Percentiles rank a stretch among this genome's conserved stretches.
Evolutionary conservation across 306 rosid genomes (phyloP).

Genomic region (Astragalus glycyphyllos): DNA sequence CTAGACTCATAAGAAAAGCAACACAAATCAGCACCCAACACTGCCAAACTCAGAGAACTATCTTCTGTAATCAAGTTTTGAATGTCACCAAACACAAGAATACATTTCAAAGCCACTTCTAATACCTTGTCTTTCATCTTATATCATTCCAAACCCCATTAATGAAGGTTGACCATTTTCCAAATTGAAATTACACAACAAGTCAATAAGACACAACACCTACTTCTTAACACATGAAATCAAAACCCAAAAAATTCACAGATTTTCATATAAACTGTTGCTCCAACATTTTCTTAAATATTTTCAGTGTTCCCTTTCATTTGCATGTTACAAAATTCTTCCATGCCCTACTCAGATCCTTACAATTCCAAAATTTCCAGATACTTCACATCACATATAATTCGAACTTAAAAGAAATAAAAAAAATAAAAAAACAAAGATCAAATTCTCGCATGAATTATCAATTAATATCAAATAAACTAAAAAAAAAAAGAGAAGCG

Average conservation of each 20-base stretch:
- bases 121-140: neutral
- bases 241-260: conserved; percentile 6
- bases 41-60: conserved; percentile 7
- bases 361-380: conserved; percentile 7
- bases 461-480: neutral
- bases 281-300: too few relatives aligned
- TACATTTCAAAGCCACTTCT: conserved; percentile 15
- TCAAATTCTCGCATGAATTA: neutral
- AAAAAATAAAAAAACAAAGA: neutral
- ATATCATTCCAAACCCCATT: conserved; percentile 33
- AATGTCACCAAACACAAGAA: conserved; percentile 22
- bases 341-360: conserved; percentile 15
- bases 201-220: conserved; percentile 34
- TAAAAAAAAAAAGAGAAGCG: neutral
- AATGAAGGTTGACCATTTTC: conserved; percentile 17
- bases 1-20: conserved; percentile 21
- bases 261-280: too few relatives aligned
- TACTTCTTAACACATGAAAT: neutral
- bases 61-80: neutral
- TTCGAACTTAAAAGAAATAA: neutral
- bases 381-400: conserved; percentile 17
- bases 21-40: neutral
- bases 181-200: neutral
- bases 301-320: too few relatives aligned
- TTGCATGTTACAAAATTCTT: neutral